Evolutionary conservation across 2,329 filamentous ascomycete genomes (phyloP).

Genomic region (Colletotrichum musicola): DNA sequence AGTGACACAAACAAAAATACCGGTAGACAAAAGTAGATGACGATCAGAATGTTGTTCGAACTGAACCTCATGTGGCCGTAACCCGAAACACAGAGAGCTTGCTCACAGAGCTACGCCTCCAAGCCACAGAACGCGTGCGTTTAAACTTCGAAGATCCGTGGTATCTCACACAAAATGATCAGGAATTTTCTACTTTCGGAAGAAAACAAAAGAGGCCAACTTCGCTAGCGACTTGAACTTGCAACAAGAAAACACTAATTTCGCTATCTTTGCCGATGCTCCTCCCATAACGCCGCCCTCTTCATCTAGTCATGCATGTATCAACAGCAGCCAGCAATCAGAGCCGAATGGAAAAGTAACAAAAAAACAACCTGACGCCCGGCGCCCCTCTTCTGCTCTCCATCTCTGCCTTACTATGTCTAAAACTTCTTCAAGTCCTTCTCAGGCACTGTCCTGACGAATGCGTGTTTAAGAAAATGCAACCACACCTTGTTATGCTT

Average conservation of each 20-base stretch:
- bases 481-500: slow-evolving; percentile 79
- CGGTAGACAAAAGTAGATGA: slow-evolving; percentile 10
- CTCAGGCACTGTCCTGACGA: slow-evolving; percentile 78
- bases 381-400: no score
- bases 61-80: background rate
- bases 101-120: slow-evolving; percentile 1
- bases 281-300: slow-evolving; percentile 14
- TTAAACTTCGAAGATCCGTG: no score
- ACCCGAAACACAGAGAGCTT: background rate
- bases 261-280: slow-evolving; percentile 27
- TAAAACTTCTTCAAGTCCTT: slow-evolving; percentile 70
- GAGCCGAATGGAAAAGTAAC: background rate
- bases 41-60: background rate
- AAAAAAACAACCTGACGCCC: background rate
- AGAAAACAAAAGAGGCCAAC: background rate
- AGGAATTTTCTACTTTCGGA: background rate
- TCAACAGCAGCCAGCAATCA: background rate
- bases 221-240: background rate
- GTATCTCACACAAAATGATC: no score
- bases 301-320: slow-evolving; percentile 14
- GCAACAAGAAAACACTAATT: background rate
- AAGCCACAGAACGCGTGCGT: no score
- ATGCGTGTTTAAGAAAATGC: slow-evolving; percentile 82
- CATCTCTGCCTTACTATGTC: background rate
- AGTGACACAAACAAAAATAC: no score